Conservation (phyloP, 495 filamentous ascomycete genomes). For the Talaromyces wortmannii region DNA sequence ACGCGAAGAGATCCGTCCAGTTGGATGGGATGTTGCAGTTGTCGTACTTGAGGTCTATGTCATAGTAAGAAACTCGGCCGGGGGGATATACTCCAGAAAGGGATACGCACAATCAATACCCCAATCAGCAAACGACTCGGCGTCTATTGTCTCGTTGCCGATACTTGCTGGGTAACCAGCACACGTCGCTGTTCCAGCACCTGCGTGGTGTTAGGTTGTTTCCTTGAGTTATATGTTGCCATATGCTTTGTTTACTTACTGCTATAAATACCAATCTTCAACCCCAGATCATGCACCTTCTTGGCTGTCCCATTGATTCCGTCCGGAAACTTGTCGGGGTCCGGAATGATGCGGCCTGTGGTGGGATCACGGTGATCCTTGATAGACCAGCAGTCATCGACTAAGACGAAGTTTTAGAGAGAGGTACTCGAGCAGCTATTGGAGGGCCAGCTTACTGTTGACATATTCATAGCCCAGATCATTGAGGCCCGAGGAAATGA, state of each 20-base stretch:
- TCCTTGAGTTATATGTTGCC: not conserved
- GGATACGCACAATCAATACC: conserved; percentile 50
- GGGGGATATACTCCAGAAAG: not conserved
- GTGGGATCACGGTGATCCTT: conserved; percentile 39
- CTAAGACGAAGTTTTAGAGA: conserved; percentile 8
- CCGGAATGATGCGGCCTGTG: conserved; percentile 44
- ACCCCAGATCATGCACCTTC: conserved; percentile 49
- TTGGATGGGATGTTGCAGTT: conserved; percentile 50
- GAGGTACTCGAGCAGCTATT: conserved; percentile 4
- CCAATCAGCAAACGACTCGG: conserved; percentile 55
- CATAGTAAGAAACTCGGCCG: not conserved
- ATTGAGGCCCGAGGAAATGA: conserved; percentile 47
- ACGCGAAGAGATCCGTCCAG: no score
- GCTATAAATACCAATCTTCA: conserved; percentile 64
- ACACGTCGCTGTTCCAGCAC: conserved; percentile 57
- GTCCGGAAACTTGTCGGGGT: conserved; percentile 52
- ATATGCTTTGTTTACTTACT: conserved; percentile 17
- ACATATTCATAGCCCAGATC: conserved; percentile 64
- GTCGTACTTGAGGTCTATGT: conserved; percentile 61
- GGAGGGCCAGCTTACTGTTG: conserved; percentile 28
- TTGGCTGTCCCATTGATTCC: conserved; percentile 54
- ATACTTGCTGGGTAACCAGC: conserved; percentile 55
- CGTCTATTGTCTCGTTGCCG: conserved; percentile 57
- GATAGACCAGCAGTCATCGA: conserved; percentile 59
- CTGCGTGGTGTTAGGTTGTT: conserved; percentile 11